Conservation (phyloP, 345 rosid species). For the Eucalyptus microcorys region DNA sequence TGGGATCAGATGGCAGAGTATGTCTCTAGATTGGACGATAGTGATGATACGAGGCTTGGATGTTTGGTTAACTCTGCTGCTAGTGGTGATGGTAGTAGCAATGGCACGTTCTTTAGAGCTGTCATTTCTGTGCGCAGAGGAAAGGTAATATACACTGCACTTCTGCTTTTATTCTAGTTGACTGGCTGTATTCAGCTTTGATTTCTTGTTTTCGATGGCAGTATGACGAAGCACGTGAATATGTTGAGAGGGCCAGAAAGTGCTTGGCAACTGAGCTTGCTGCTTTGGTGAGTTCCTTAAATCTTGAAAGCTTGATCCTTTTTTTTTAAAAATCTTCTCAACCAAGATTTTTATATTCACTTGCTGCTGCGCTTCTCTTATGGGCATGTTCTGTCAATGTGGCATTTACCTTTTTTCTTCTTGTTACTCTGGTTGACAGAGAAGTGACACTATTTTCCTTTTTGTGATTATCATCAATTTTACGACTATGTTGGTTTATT, state of each 20-base stretch:
- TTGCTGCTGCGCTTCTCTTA: not conserved
- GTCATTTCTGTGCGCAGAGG: slow-evolving; percentile 74
- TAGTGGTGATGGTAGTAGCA: slow-evolving; percentile 88
- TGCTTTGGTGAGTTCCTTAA: slow-evolving; percentile 64
- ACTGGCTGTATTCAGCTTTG: not conserved
- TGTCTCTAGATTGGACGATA: slow-evolving; percentile 89
- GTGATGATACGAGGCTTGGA: slow-evolving; percentile 84
- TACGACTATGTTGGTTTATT: not conserved
- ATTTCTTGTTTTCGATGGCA: slow-evolving; percentile 6
- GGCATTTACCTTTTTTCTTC: not conserved
- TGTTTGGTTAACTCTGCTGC: slow-evolving; percentile 80
- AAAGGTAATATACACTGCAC: slow-evolving; percentile 28
- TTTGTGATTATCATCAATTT: not conserved
- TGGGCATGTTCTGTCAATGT: not conserved
- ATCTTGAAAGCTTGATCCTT: not conserved
- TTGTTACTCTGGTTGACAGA: not conserved
- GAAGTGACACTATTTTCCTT: not conserved
- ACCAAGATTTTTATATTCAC: not conserved
- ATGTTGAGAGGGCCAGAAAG: slow-evolving; percentile 92
- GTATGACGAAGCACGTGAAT: slow-evolving; percentile 94
- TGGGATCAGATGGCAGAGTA: slow-evolving; percentile 99
- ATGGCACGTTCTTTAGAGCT: slow-evolving; percentile 95
- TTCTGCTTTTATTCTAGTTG: not conserved
- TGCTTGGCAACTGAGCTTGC: slow-evolving; percentile 99
- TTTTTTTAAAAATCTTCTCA: not conserved